Evolutionary conservation across 2,329 filamentous ascomycete species (phyloP), one percentile per base, ranked within the genome.

Genomic region (Grosmannia serpens): DNA sequence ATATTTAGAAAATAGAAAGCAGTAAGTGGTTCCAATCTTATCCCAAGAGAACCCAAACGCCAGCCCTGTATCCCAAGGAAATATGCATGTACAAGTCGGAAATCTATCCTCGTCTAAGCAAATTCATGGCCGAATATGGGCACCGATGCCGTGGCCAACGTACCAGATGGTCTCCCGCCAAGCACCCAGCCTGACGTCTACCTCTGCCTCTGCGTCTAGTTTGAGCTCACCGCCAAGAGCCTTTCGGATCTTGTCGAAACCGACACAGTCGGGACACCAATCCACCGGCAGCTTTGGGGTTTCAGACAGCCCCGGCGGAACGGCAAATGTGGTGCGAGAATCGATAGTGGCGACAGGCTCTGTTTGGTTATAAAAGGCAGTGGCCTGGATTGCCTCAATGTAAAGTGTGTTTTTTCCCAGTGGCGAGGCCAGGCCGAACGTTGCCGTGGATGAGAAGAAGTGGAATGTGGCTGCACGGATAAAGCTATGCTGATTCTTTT

Each of bases 391-490:
- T 55, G 77, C 79, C 44, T 89, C 89, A 62, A 99, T 81, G 65
- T 84, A 88, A 22, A 97, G 72, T 1, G 84, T 89, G 56, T 87
- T 87, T 59, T 84, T 75, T 47, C 77, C 73, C 10, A 97, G 76
- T 0, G 94, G 94, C 0, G 91, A 96, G 46, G 85, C 79, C 26
- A 97, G 78, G 0, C 82, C 85, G 70, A 99, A 96, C 1, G 86
- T 84, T 4, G 92, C 92, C 0, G 90, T 91, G 0, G 90, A 95
- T 20, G 89, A 88, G 62, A 94, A 79, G 56, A 97, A 72, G 72
- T 97, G 91, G 71, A 99, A 85, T 8, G 86, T 92, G 13, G 91
- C 89, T 65, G 89, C 85, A 68, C 87, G 82, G 65, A 99, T 90
- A 70, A 97, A 96, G 63, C 55, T 59, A 27, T 74, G 71, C 22